phyloP scores from a whole-genome alignment of 352 stramenopile species.

The Pythium angustatum region DNA sequence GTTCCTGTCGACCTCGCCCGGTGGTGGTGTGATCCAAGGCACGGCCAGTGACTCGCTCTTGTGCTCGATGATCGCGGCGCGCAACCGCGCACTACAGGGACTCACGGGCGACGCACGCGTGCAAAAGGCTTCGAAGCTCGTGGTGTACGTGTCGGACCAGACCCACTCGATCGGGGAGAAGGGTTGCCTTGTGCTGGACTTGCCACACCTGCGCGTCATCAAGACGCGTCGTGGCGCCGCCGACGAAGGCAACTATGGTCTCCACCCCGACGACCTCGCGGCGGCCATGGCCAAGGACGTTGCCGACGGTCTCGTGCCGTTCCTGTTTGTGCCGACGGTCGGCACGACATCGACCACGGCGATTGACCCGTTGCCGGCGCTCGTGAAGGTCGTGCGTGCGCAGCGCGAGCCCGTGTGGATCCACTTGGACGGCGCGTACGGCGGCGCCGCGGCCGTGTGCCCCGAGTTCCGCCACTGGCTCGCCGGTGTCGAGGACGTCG shows the following conservation, averaged over 20 bases:
- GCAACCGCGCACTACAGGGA: slow-evolving; percentile 39
- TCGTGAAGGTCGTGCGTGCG: slow-evolving; percentile 41
- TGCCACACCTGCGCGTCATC: slow-evolving; percentile 56
- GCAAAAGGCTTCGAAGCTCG: slow-evolving; percentile 42
- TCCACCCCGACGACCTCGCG: slow-evolving; percentile 49
- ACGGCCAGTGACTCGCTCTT: slow-evolving; percentile 63
- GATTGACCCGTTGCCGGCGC: slow-evolving; percentile 49
- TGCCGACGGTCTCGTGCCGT: slow-evolving; percentile 50
- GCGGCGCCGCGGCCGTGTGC: slow-evolving; percentile 49
- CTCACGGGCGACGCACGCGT: slow-evolving; percentile 37
- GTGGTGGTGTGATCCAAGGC: slow-evolving; percentile 69
- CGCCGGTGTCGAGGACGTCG: slow-evolving; percentile 53
- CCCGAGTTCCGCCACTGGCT: slow-evolving; percentile 57
- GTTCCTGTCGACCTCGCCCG: slow-evolving; percentile 51
- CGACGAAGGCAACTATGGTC: slow-evolving; percentile 51
- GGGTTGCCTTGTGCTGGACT: slow-evolving; percentile 65
- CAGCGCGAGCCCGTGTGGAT: slow-evolving; percentile 54
- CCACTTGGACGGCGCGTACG: slow-evolving; percentile 68
- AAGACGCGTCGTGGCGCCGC: slow-evolving; percentile 46
- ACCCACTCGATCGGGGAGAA: slow-evolving; percentile 71
- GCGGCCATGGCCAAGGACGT: slow-evolving; percentile 54
- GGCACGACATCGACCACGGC: slow-evolving; percentile 65
- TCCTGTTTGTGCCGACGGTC: slow-evolving; percentile 60
- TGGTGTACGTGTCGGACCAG: slow-evolving; percentile 71
- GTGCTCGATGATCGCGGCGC: slow-evolving; percentile 46